Base-by-base conservation (phyloP, 2,329 filamentous ascomycete genomes). In the Harringtonia aguacate region DNA sequence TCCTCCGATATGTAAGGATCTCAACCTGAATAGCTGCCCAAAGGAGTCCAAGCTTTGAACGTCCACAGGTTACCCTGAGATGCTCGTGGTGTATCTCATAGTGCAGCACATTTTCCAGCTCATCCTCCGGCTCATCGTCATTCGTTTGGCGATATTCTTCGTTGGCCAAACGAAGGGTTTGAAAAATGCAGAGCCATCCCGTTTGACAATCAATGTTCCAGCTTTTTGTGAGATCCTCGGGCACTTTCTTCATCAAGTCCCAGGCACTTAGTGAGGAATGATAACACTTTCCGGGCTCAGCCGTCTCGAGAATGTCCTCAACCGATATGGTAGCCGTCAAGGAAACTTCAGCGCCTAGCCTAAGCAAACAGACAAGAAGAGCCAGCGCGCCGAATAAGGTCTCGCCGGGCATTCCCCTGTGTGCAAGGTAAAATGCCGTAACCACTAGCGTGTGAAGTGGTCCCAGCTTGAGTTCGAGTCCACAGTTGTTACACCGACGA, bases 11-110 rank as follows among this genome's bases (percentile, higher is more conserved):
- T 17, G 44, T 46, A 8, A 42, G 22, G 15, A 46, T 20, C 27
- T 46, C 44, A 4, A 12, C 27, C n/a, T 46, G 44, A 17, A 46
- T 39, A 10, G 24, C 18, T 21, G 39, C 39, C 44, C 44, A 46
- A 7, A 46, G 44, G 8, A 14, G 27, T 1, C 44, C 44, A 5
- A 46, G 21, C 5, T 42, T 17, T 3, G n/a, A 7, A 6, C 21
- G 31, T 14, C 14, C 31, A 7, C 27, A 34, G 3, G 15, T 35
- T 17, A 17, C 8, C 15, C 17, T 10, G 14, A 35, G 12, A 35
- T 18, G 17, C 8, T 14, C 7, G 17, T 38, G 20, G 18, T 27
- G 24, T 27, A 20, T 8, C 13, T 33, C 30, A 33, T 9, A 33
- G 6, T 8, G 7, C 10, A 9, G 6, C 5, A 6, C 30, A 8